These are phyloP conservation scores for Zasmidium cellare DNA, from an alignment of 2,329 filamentous ascomycete species.

Conservation along the genomic window DNA sequence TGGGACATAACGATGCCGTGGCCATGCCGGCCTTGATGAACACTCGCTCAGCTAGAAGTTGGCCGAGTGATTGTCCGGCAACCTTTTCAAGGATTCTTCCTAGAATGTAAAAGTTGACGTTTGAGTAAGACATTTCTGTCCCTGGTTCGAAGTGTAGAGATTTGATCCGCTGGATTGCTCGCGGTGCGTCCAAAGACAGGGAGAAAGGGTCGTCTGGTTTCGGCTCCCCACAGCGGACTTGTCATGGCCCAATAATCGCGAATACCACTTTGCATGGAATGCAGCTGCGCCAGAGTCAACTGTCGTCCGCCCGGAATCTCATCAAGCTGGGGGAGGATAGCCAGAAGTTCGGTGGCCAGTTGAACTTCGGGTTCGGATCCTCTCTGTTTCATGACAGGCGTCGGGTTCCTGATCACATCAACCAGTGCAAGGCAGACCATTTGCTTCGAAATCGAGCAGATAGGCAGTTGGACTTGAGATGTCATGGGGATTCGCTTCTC, in stretches of 20 bases:
- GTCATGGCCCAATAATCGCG: slow-evolving; percentile 50
- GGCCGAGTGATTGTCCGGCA: slow-evolving; percentile 36
- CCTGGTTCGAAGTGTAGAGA: slow-evolving; percentile 47
- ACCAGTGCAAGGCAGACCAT: slow-evolving; percentile 42
- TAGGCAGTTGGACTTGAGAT: slow-evolving; percentile 41
- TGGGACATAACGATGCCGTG: slow-evolving; percentile 41
- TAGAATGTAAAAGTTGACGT: slow-evolving; percentile 46
- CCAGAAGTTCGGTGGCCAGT: slow-evolving; percentile 29
- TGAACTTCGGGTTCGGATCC: slow-evolving; percentile 17
- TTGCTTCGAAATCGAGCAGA: slow-evolving; percentile 52
- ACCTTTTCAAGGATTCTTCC: slow-evolving; percentile 42
- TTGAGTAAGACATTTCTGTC: slow-evolving; percentile 46
- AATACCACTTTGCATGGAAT: slow-evolving; percentile 45
- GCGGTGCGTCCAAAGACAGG: slow-evolving; percentile 34
- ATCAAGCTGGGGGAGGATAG: slow-evolving; percentile 31
- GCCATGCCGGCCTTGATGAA: slow-evolving; percentile 45
- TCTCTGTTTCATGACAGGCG: slow-evolving; percentile 26
- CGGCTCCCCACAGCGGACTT: slow-evolving; percentile 42
- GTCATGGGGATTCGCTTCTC: slow-evolving; percentile 40
- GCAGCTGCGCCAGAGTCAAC: slow-evolving; percentile 41
- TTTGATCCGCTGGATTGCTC: slow-evolving; percentile 30
- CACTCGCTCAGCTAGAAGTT: slow-evolving; percentile 40
- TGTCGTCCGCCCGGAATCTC: slow-evolving; percentile 19
- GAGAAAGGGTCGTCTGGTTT: slow-evolving; percentile 42
- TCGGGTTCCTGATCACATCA: slow-evolving; percentile 37